phyloP scores from a whole-genome alignment of 768 basidiomycete genomes.

The Suillus subluteus region DNA sequence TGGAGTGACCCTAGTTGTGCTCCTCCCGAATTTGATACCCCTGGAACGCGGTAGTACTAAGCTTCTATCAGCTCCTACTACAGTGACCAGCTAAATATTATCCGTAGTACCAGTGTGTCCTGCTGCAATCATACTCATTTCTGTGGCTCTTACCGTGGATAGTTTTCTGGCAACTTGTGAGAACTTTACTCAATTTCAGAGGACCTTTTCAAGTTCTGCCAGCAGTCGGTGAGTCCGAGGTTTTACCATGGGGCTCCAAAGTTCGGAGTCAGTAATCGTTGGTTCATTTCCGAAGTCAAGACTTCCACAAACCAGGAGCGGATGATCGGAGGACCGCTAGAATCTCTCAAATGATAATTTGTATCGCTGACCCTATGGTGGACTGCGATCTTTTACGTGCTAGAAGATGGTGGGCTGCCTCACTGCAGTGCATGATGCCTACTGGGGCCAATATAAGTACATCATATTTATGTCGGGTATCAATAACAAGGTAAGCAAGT shows the following conservation, averaged over 20 bases:
- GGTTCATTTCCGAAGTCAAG: slow-evolving; percentile 8
- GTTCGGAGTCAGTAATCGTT: slow-evolving; percentile 5
- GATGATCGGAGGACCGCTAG: slow-evolving; percentile 6
- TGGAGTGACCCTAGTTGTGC: slow-evolving; percentile 6
- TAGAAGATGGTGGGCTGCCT: slow-evolving; percentile 2
- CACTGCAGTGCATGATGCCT: not conserved
- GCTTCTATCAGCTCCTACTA: not conserved
- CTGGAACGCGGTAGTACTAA: not conserved
- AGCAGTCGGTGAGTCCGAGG: slow-evolving; percentile 6
- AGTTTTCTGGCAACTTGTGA: not conserved
- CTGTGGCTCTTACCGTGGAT: not conserved
- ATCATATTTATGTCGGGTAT: not conserved
- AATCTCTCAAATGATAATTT: not conserved
- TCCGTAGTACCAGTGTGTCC: not conserved
- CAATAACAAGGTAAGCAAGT: not conserved
- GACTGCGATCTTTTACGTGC: not conserved
- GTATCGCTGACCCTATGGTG: not conserved
- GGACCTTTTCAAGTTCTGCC: not conserved
- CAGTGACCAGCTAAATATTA: not conserved
- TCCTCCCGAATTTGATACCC: slow-evolving; percentile 11
- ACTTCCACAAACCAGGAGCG: slow-evolving; percentile 3
- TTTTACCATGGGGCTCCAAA: not conserved
- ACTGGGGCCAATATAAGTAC: not conserved
- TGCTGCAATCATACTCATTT: slow-evolving; percentile 4
- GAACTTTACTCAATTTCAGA: slow-evolving; percentile 5